These are phyloP conservation scores for Dothideomycetes sp. DNA, from an alignment of 2,329 filamentous ascomycete genomes.

Conservation along the genomic window DNA sequence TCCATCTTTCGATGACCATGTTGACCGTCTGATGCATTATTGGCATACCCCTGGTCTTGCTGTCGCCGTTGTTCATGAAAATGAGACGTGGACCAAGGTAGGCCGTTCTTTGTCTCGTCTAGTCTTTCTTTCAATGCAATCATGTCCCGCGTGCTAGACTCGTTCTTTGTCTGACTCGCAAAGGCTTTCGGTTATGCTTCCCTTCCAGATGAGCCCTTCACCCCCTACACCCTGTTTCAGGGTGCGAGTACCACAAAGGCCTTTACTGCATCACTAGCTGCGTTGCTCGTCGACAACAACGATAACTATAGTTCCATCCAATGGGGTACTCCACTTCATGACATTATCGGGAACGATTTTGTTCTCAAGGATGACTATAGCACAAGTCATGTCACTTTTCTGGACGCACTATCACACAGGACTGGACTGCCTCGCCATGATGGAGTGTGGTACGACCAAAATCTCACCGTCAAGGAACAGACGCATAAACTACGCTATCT, in stretches of 20 bases:
- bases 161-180: background rate
- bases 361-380: constrained; percentile 25
- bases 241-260: constrained; percentile 25
- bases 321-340: constrained; percentile 29
- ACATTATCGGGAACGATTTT: constrained; percentile 29
- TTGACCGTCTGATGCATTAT: constrained; percentile 14
- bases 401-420: constrained; percentile 29
- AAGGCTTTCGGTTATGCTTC: constrained; percentile 20
- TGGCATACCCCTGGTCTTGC: constrained; percentile 19
- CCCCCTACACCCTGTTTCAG: constrained; percentile 22
- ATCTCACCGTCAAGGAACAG: constrained; percentile 27
- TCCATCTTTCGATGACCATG: constrained; percentile 14
- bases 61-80: constrained; percentile 15
- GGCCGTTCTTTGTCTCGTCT: background rate
- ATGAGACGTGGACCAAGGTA: constrained; percentile 18
- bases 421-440: constrained; percentile 29
- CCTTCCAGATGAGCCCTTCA: constrained; percentile 17
- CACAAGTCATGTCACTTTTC: constrained; percentile 24
- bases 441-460: constrained; percentile 19
- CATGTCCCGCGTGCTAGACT: background rate
- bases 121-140: background rate
- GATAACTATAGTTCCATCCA: constrained; percentile 23
- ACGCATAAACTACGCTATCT: constrained; percentile 37
- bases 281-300: constrained; percentile 21
- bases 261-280: constrained; percentile 22